A percentile compares a stretch with the other conserved stretches of the same genome.
phyloP scores from a whole-genome alignment of 305 asterid genomes.

The Solanum hybrid region DNA sequence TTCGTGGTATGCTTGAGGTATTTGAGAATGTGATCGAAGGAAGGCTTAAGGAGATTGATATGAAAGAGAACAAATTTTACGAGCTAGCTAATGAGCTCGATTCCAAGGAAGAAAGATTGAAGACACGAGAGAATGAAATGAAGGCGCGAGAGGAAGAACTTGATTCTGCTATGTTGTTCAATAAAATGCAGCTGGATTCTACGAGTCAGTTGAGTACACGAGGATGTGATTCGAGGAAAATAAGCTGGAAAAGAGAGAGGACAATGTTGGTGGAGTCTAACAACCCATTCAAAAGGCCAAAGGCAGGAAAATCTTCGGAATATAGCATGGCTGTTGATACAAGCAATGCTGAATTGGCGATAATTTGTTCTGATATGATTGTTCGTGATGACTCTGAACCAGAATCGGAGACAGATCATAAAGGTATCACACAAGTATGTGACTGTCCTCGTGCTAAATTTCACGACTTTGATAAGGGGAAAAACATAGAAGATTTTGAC shows the following conservation, averaged over 20 bases:
- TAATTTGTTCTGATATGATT: neutral
- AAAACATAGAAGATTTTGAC: neutral
- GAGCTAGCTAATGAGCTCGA: neutral
- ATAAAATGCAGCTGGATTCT: neutral
- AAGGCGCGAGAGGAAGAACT: neutral
- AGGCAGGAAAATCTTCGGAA: neutral
- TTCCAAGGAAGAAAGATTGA: neutral
- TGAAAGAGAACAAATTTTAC: neutral
- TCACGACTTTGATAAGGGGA: neutral
- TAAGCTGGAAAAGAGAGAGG: neutral
- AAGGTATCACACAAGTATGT: neutral
- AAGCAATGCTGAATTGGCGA: neutral
- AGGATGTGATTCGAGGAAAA: neutral
- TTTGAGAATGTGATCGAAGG: neutral
- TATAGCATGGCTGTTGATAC: neutral
- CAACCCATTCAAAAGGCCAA: neutral
- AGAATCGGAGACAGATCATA: neutral
- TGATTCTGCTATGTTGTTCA: neutral
- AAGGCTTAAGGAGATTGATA: neutral
- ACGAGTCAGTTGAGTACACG: neutral
- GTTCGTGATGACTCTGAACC: neutral
- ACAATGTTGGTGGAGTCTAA: neutral
- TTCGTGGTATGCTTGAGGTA: neutral
- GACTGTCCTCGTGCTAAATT: conserved; percentile 1
- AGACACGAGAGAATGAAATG: neutral